Evolutionary conservation across 2,329 filamentous ascomycete species (phyloP), one percentile per base, ranked within the genome.

Genomic region (Pseudogymnoascus sp.): DNA sequence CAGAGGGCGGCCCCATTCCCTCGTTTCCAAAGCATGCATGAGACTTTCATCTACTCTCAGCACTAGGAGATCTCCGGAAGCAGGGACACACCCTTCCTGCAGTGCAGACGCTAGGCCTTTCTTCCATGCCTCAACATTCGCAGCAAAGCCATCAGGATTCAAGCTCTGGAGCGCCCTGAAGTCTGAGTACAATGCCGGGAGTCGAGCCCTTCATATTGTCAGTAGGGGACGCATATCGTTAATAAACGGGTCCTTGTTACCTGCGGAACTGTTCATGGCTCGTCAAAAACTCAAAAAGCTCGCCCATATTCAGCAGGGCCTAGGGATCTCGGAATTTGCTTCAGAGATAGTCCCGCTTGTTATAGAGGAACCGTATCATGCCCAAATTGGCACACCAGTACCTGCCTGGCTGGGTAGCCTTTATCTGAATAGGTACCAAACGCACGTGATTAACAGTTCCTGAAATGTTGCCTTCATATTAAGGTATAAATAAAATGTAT

Each of bases 111-210:
- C 81, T 43, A 96, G 80, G 2, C 86, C 91, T 39, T 83, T 82
- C 63, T 87, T 85, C 92, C 92, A 96, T 61, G 91, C 90, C 6
- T 82, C 77, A 43, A 91, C 79, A 73, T 96, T 96, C 45, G 91
- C 90, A 19, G 80, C 77, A 77, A 91, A 96, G 69, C 91, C 91
- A 73, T 95, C 91, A 1, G 91, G 90, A 71, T 96, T 96, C 21
- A 89, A 84, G 39, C 82, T 84, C 69, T 82, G 82, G 68, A 93
- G 91, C 4, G 84, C 76, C 38, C 85, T 80, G 72, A 96, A 96
- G 73, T 96, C 92, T 58, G 91, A 92, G 77, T 95, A 96, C 52
- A 96, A 85, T 4, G 91, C 92, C 11, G 90, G 87, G 11, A 96
- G 81, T 59, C 92, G 89, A 66, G 87, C 83, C 77, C 88, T 91